Base-by-base conservation (phyloP, 2,329 filamentous ascomycete species). In the Botrytis paeoniae region DNA sequence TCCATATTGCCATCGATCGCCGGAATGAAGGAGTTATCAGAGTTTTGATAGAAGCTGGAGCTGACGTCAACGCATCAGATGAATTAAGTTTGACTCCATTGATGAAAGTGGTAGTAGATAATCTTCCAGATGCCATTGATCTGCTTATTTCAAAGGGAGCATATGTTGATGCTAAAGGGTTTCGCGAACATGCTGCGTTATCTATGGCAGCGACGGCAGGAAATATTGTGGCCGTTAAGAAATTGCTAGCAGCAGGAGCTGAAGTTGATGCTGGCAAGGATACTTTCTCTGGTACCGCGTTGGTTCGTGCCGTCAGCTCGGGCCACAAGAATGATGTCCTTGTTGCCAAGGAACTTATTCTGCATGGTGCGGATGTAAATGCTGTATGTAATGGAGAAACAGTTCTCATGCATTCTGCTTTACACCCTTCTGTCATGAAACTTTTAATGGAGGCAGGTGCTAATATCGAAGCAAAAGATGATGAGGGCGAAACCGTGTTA, bases 81-180 rank as follows among this genome's bases (percentile, higher is more conserved):
- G 18, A 39, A 29, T 32, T 22, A 8, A 37, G 18, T 4, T 29
- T 22, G 10, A 43, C 51, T 20, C 70, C 48, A 7, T 60, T 72
- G 10, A n/a, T 12, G 10, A 20, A 12, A 32, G 39, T 62, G 8
- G 37, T 39, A 1, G 14, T 22, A 29, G 22, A 16, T 22, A 45
- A 48, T 35, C 25, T 59, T 8, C 37, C 35, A 6, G 20, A 25
- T 12, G 22, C 22, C 12, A 9, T 72, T 5, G 51, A 59, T 22
- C 16, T 48, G 22, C 41, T 68, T 10, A n/a, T 72, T n/a, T 8
- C 32, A 57, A 68, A 72, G 29, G 70, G 39, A 22, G 62, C 62
- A 12, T 7, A 59, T 16, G 35, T 72, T 29, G 25, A 72, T 20
- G 29, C 63, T 12, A 66, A 57, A 22, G 25, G 22, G 22, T 25